Conservation (phyloP, 768 basidiomycete species). For the Lactarius sp. region DNA sequence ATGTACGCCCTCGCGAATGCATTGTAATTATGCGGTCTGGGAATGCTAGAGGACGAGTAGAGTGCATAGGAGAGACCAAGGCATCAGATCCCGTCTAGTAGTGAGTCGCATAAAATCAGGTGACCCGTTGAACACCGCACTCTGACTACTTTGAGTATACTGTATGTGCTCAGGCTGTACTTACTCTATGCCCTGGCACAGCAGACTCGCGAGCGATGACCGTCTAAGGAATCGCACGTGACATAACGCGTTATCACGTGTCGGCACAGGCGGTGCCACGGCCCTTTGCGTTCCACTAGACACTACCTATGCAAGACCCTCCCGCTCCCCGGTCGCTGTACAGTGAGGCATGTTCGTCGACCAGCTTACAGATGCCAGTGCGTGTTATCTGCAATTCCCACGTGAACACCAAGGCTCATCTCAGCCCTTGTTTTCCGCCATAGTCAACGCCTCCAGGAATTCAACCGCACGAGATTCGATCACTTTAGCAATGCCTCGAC, state of each 20-base stretch:
- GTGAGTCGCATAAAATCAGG: background rate
- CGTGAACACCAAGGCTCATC: too few species aligned
- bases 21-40: conserved; percentile 40
- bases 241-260: conserved; percentile 5
- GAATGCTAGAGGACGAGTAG: background rate
- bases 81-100: background rate
- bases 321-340: background rate
- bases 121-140: background rate
- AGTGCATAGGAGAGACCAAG: conserved; percentile 1
- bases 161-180: too few species aligned
- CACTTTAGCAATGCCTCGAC: too few species aligned
- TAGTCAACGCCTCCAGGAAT: too few species aligned
- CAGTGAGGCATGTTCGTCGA: background rate
- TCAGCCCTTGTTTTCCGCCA: too few species aligned
- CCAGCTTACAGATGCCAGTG: conserved; percentile 2
- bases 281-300: background rate
- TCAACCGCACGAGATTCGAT: too few species aligned
- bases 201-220: background rate
- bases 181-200: too few species aligned
- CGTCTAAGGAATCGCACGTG: too few species aligned
- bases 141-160: background rate
- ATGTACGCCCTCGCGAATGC: conserved; percentile 33
- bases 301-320: background rate
- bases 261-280: background rate
- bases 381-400: background rate